Percentiles rank a stretch among this genome's conserved stretches.
Evolutionary conservation across 202 grass and related monocot genomes (phyloP).

Genomic region (Tripidium arundinaceum): DNA sequence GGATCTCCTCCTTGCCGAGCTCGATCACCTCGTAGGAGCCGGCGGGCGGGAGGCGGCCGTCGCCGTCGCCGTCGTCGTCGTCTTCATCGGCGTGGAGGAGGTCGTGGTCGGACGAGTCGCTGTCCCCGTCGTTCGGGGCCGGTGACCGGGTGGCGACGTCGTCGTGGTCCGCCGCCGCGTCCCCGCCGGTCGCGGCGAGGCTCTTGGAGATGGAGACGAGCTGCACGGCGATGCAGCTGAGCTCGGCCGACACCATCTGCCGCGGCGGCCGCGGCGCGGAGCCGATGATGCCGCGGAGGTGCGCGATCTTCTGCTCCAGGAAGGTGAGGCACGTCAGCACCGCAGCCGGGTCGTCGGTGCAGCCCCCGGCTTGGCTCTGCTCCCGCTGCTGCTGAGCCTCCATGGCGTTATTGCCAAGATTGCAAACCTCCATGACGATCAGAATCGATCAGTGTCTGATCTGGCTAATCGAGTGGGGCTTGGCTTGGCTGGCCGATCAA

Average conservation of each 20-base stretch:
- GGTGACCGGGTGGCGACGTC: background rate
- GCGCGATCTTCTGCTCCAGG: conserved; percentile 67
- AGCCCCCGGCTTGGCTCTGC: background rate
- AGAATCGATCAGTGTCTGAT: background rate
- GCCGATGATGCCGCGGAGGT: conserved; percentile 52
- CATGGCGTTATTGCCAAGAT: background rate
- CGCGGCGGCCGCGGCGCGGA: conserved; percentile 35
- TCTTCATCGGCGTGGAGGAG: background rate
- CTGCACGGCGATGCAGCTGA: conserved; percentile 66
- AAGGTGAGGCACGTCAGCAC: conserved; percentile 57
- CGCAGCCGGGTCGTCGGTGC: conserved; percentile 29
- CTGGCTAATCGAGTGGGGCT: too few relatives aligned
- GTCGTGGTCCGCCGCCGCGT: background rate
- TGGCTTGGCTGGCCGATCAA: too few relatives aligned
- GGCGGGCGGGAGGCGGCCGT: background rate
- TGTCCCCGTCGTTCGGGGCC: background rate
- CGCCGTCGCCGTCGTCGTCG: background rate
- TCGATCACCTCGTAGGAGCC: conserved; percentile 61
- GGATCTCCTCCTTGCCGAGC: conserved; percentile 60
- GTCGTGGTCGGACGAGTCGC: conserved; percentile 35
- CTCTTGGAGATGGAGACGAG: conserved; percentile 51
- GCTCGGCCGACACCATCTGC: conserved; percentile 69
- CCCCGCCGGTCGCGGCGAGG: conserved; percentile 24
- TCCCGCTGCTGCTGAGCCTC: conserved; percentile 6
- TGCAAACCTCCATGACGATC: conserved; percentile 4